Conservation (phyloP, 176 grass and related monocot genomes). For the Oryza glaberrima region DNA sequence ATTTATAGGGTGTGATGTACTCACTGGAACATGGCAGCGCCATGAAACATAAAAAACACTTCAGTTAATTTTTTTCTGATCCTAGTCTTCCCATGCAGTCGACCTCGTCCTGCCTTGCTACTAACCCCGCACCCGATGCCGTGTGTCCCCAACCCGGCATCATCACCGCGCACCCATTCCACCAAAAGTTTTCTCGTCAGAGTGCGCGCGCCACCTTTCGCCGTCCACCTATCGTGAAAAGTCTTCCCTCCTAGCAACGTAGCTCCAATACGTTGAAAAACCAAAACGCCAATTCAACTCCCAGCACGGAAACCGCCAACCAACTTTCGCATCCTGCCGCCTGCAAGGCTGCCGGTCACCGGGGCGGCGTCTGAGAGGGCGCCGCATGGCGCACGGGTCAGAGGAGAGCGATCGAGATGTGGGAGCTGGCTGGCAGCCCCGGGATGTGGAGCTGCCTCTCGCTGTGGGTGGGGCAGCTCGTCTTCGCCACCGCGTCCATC, state of each 20-base stretch:
- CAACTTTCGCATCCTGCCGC: slow-evolving; percentile 23
- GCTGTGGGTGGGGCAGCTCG: slow-evolving; percentile 73
- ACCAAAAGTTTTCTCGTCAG: not conserved
- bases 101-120: not conserved
- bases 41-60: too few relatives aligned
- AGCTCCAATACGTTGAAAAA: not conserved
- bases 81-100: too few relatives aligned
- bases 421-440: slow-evolving; percentile 70
- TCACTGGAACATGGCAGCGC: too few relatives aligned
- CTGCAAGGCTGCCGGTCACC: slow-evolving; percentile 17
- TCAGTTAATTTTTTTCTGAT: too few relatives aligned
- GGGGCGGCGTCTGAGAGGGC: slow-evolving; percentile 27
- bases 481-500: slow-evolving; percentile 81
- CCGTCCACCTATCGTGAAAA: not conserved
- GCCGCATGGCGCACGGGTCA: not conserved
- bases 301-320: not conserved
- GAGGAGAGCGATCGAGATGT: slow-evolving; percentile 44
- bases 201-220: not conserved
- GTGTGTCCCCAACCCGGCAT: not conserved
- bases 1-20: too few relatives aligned
- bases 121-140: not conserved
- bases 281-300: not conserved
- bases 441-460: slow-evolving; percentile 79
- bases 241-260: not conserved
- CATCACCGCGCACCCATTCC: not conserved